phyloP scores from a whole-genome alignment of 495 filamentous ascomycete species.

The Pseudevernia furfuracea region DNA sequence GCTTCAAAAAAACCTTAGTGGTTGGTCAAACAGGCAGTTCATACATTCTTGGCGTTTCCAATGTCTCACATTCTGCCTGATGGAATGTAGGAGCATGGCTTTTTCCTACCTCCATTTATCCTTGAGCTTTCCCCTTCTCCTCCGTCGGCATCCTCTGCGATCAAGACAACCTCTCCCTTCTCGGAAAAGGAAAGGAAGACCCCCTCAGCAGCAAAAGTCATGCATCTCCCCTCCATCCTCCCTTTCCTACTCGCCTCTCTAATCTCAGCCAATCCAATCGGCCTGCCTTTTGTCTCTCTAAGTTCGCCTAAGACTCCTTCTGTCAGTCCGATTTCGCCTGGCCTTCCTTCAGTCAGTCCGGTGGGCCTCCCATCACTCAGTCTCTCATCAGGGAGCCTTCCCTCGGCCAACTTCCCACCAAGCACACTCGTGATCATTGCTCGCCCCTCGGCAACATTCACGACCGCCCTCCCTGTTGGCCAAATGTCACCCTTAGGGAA shows the following conservation, averaged over 20 bases:
- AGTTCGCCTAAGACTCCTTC: neutral
- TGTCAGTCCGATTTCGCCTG: neutral
- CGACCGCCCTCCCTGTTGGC: neutral
- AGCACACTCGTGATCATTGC: neutral
- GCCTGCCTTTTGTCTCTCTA: neutral
- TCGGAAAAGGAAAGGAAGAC: neutral
- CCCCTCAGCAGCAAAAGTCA: neutral
- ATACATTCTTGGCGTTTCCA: neutral
- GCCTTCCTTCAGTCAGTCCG: neutral
- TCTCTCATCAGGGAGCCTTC: neutral
- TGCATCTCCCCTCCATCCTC: neutral
- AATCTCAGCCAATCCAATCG: neutral
- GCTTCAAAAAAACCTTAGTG: neutral
- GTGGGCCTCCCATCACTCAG: no score
- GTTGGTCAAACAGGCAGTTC: neutral
- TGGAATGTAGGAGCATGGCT: neutral
- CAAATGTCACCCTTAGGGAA: neutral
- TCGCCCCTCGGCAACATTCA: neutral
- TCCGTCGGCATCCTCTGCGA: neutral
- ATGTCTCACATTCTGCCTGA: neutral
- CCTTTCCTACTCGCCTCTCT: neutral
- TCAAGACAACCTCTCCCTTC: neutral
- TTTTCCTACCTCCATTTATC: neutral
- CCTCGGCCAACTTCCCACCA: neutral
- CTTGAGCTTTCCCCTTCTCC: neutral